Base-by-base conservation (phyloP, 768 basidiomycete species). In the Phaeotremella skinneri region DNA sequence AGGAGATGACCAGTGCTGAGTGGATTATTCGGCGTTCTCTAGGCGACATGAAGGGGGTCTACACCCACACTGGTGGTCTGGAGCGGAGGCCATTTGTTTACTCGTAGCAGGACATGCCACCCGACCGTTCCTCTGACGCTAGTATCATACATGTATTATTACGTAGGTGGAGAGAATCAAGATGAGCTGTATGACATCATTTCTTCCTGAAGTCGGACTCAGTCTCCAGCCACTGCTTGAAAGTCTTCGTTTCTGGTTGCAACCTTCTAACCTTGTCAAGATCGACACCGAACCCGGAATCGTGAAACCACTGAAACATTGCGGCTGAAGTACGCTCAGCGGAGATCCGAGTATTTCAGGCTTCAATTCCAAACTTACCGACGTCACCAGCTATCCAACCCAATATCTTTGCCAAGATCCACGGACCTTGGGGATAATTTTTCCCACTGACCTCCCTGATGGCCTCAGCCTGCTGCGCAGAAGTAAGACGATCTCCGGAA, bases 1-100 rank as follows among this genome's bases (percentile, higher is more conserved):
- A 42, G 31, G 61, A 66, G 42, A 62, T 66, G 53, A 66, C 61
- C 17, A 56, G 52, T 32, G 54, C 62, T 20, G 64, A 66, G 25
- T 66, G 64, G 64, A 66, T 66, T 34, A 49, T 66, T 49, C 39
- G 49, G 21, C 43, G 52, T 16, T 61, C 54, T 14, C 47, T 53
- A 13, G 64, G 64, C 20, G 49, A 61, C 9, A n/a, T 66, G 29
- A 47, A 52, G 17, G 64, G 64, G 3, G 55, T 66, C 5, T 66
- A 54, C 23, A 66, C 64, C 0, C 31, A 48, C 16, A 62, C 58
- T 23, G 55, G 55, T 7, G 61, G 61, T 9, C 62, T 66, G 30
- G 64, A 66, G 62, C 49, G 32, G 2, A 59, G 41, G 26, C 23
- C 29, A 5, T 32, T 39, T 39, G 37, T 39, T 9, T 39, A 39